Evolutionary conservation across 2,329 filamentous ascomycete species (phyloP).

Genomic region (Cadophora sp.): DNA sequence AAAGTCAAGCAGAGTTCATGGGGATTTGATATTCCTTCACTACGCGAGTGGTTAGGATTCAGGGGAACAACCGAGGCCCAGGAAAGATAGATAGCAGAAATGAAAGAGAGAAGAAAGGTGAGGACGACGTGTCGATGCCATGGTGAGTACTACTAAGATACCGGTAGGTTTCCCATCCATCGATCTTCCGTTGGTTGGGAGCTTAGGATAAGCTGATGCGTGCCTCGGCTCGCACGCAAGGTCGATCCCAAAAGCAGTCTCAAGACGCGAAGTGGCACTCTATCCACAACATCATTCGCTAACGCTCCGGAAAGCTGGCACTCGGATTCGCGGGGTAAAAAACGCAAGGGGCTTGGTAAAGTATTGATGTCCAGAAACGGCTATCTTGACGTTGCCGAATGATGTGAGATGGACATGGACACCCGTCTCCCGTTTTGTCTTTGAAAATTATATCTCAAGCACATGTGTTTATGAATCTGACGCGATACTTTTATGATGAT

Average conservation of each 20-base stretch:
- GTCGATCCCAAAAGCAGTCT: constrained; percentile 1
- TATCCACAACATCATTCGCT: background rate
- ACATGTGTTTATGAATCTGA: background rate
- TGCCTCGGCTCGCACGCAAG: constrained; percentile 16
- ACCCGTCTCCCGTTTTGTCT: background rate
- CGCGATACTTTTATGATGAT: background rate
- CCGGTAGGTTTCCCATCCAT: background rate
- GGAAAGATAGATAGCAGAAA: background rate
- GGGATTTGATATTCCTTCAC: background rate
- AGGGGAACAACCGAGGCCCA: background rate
- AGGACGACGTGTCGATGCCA: background rate
- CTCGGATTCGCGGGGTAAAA: constrained; percentile 1
- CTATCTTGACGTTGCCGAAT: constrained; percentile 5
- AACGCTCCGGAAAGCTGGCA: background rate
- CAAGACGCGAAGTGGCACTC: constrained; percentile 12
- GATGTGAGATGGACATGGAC: background rate
- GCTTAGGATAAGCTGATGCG: background rate
- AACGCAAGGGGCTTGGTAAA: background rate
- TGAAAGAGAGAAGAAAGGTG: background rate
- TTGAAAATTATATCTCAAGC: background rate
- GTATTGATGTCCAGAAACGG: background rate
- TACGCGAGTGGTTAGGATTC: background rate
- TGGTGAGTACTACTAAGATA: background rate
- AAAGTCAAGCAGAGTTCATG: background rate
- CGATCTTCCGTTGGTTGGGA: background rate